phyloP scores from a whole-genome alignment of 305 asterid genomes.

The Solanum aculeatissimum region DNA sequence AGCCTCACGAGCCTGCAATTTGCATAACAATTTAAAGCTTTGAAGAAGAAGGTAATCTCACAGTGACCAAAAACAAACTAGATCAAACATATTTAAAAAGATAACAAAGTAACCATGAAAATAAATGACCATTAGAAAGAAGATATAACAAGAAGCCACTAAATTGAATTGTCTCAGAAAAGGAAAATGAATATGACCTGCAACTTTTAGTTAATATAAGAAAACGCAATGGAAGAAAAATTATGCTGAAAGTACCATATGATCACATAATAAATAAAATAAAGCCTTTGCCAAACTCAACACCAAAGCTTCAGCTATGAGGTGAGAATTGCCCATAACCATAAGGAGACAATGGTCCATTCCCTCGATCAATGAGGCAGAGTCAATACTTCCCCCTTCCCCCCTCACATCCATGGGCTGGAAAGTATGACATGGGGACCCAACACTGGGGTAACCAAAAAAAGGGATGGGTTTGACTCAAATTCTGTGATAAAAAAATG shows the following conservation, averaged over 20 bases:
- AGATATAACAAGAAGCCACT: neutral
- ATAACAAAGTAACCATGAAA: neutral
- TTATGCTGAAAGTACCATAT: neutral
- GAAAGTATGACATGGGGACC: neutral
- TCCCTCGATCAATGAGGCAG: neutral
- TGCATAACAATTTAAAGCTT: neutral
- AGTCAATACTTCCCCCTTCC: neutral
- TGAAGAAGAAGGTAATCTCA: neutral
- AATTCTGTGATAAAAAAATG: neutral
- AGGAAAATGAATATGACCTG: neutral
- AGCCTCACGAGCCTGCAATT: slow-evolving; percentile 83
- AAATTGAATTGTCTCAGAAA: neutral
- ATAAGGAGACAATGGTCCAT: neutral
- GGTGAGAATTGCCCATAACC: neutral
- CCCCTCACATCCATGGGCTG: neutral
- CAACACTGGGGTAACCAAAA: neutral
- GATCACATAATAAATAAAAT: neutral
- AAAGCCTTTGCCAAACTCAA: neutral
- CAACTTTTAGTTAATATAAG: neutral
- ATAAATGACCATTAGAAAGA: neutral
- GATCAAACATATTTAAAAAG: neutral
- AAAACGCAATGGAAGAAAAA: neutral
- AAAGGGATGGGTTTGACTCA: neutral
- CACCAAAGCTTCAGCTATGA: neutral
- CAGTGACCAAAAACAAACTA: slow-evolving; percentile 6